Evolutionary conservation across 495 filamentous ascomycete species (phyloP).

Genomic region (Penicillium angulare): DNA sequence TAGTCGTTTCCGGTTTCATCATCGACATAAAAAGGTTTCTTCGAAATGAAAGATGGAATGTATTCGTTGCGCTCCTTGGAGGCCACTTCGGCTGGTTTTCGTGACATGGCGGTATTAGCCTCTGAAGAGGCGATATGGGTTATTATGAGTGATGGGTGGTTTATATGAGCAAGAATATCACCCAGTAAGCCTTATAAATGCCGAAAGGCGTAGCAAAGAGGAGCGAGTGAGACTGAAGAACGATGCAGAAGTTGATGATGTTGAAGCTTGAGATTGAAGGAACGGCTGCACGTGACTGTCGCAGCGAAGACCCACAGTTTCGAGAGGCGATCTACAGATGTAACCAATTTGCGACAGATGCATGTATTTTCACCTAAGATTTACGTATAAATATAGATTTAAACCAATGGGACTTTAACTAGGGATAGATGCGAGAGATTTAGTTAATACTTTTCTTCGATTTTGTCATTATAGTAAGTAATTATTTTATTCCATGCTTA

Average conservation of each 20-base stretch:
- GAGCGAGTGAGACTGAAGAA: not conserved
- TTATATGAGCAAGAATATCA: too few species aligned
- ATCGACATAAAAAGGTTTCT: constrained; percentile 94
- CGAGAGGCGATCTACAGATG: not conserved
- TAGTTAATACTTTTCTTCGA: too few species aligned
- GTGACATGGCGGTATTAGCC: constrained; percentile 33
- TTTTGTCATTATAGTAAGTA: too few species aligned
- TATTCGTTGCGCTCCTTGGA: constrained; percentile 92
- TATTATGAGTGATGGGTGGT: not conserved
- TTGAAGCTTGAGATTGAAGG: constrained; percentile 1
- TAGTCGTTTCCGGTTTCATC: constrained; percentile 84
- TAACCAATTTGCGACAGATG: not conserved
- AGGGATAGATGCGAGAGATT: too few species aligned
- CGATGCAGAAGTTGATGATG: not conserved
- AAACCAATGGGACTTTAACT: too few species aligned
- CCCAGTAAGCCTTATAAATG: not conserved
- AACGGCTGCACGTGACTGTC: not conserved
- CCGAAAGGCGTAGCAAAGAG: too few species aligned
- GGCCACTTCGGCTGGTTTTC: constrained; percentile 50
- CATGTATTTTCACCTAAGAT: too few species aligned
- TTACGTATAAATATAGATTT: too few species aligned
- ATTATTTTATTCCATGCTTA: too few species aligned
- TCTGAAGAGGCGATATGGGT: not conserved
- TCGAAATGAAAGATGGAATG: constrained; percentile 96
- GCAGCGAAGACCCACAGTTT: not conserved